Evolutionary conservation across 1,139 yeast species (phyloP), one percentile per base, ranked within the genome.

Genomic region (Yamadazyma kanchanaburiensis): DNA sequence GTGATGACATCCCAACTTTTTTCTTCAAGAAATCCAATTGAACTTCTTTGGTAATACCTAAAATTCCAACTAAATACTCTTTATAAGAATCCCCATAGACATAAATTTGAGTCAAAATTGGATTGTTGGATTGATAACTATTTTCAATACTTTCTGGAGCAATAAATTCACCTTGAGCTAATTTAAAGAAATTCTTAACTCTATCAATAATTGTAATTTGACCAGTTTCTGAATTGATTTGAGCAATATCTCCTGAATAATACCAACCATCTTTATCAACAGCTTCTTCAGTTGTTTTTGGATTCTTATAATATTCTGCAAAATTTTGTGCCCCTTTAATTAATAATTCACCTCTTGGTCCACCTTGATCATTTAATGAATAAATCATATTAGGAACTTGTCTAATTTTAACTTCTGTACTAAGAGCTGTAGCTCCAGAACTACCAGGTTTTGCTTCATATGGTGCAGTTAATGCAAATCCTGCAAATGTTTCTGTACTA

Each of bases 71-170:
- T 41, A 84, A 58, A 45, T 49, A 80, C 3, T 74, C 66, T 45
- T 77, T 63, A 16, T 73, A 53, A 0, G 88, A 72, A 45, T 80
- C 77, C n/a, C 94, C 94, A 47, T 80, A 66, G 15, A 59, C 55
- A 35, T 49, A 66, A 12, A 64, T 38, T 48, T 66, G 73, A 18
- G 49, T 43, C 21, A 64, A 42, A 16, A 49, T 32, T 6, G 70
- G 58, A 32, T 58, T 60, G 18, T 48, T 41, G 2, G 66, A 51
- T 30, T 60, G 51, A 39, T 64, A 66, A 14, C 51, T 41, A 33
- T 60, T 62, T 45, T 66, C 73, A 28, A 66, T 59, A 36, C 49
- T 57, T 44, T 66, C 73, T 0, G 72, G 72, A 7, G 70, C 57
- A 22, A 66, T 58, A 34, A 57, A 66, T 43, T 66, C 73, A 11